Base-by-base conservation (phyloP, 352 stramenopile genomes). In the Globisporangium ultimum region DNA sequence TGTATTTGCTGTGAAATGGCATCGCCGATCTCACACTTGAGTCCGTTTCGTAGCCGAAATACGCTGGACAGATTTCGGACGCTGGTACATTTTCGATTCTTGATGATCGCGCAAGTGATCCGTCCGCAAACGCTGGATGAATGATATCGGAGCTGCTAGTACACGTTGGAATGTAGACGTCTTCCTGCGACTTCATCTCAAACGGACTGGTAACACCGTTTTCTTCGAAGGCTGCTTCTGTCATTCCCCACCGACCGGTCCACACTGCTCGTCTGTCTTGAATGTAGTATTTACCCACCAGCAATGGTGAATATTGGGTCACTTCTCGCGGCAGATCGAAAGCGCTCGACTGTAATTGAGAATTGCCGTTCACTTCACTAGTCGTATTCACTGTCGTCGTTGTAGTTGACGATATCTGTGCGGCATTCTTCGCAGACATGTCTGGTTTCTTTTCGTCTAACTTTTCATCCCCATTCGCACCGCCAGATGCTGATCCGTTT, bases 151-250 rank as follows among this genome's bases (percentile, higher is more conserved):
- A 61, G 5, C 67, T 47, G 11, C 71, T 74, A 2, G 55, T 42
- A 24, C 67, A 75, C 17, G 66, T 80, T 8, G 68, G 72, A 45
- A 90, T 87, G 36, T 72, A 77, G 40, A 93, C 84, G 48, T 91
- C 73, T n/a, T 91, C 80, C 48, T 92, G 71, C 14, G 82, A 93
- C 59, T 89, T 91, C 86, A 95, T 95, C 61, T 95, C 84, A 54
- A 95, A 95, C 10, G 69, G 53, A 48, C 84, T 93, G 18, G 85
- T 93, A 42, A 95, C 67, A 3, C 86, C 86, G 17, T 88, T 89
- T 3, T 67, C 66, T 20, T 70, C 74, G 62, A 93, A 95, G 18
- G 85, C 86, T 4, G 80, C 77, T 55, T 95, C 86, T 14, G 64
- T 92, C 86, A 95, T 95, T 7, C 84, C 86, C 86, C 86, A 95